A percentile compares a stretch with the other conserved stretches of the same genome.
These are phyloP conservation scores for Eremothecium coryli DNA, from an alignment of 1,139 yeast species.

Conservation along the genomic window DNA sequence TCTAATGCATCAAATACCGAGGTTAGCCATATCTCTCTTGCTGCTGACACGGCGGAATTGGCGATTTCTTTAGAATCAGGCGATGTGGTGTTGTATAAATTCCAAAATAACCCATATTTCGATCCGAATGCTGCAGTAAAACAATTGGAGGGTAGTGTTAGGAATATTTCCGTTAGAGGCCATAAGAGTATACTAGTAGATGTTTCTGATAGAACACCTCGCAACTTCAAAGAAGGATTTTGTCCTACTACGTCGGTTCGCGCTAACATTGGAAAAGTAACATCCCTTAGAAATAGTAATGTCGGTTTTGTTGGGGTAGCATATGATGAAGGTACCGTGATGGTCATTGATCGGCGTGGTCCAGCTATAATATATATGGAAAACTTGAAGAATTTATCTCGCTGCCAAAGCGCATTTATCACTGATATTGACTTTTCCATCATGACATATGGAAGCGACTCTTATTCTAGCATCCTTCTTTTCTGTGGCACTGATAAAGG, in stretches of 20 bases:
- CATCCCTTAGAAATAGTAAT: conserved; percentile 59
- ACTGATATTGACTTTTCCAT: conserved; percentile 67
- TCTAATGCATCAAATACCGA: conserved; percentile 34
- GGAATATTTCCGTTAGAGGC: conserved; percentile 28
- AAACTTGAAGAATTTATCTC: conserved; percentile 26
- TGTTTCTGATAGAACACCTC: conserved; percentile 34
- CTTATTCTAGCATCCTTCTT: conserved; percentile 62
- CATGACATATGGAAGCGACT: conserved; percentile 53
- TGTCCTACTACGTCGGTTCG: conserved; percentile 57
- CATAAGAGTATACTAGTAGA: conserved; percentile 28
- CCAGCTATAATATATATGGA: conserved; percentile 67
- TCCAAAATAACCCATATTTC: conserved; percentile 45
- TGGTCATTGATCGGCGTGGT: conserved; percentile 76
- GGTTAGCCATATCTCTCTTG: conserved; percentile 57
- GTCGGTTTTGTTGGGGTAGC: conserved; percentile 83
- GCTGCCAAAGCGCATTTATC: conserved; percentile 31
- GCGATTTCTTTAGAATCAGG: conserved; percentile 56
- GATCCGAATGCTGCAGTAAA: conserved; percentile 29
- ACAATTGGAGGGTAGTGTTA: conserved; percentile 26
- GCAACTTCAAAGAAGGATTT: conserved; percentile 50
- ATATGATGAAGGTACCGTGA: conserved; percentile 62
- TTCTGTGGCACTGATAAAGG: conserved; percentile 77
- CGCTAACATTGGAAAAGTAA: conserved; percentile 39
- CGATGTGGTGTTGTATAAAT: conserved; percentile 67
- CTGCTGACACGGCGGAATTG: conserved; percentile 69